phyloP scores from a whole-genome alignment of 2,329 filamentous ascomycete genomes.

The Beauveria scarabaeidicola region DNA sequence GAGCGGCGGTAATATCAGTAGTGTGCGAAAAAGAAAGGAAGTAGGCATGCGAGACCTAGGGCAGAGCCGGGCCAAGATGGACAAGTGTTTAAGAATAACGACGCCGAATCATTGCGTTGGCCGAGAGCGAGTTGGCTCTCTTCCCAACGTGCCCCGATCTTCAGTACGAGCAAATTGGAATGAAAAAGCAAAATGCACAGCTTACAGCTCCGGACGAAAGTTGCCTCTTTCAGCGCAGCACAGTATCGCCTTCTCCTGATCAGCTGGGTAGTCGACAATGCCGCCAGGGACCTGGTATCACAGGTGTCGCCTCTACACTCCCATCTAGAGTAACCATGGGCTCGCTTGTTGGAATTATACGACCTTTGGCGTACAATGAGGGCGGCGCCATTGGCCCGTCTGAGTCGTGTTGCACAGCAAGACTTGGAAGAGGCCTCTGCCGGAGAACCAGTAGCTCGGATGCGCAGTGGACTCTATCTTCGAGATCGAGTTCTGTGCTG shows the following conservation, averaged over 20 bases:
- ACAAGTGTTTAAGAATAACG: constrained; percentile 7
- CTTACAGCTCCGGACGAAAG: background rate
- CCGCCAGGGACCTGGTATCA: background rate
- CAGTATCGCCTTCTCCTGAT: background rate
- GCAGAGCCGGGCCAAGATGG: background rate
- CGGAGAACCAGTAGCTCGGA: background rate
- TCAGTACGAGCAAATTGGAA: background rate
- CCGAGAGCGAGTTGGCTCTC: too few relatives aligned
- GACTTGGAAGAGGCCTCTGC: background rate
- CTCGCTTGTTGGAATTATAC: constrained; percentile 7
- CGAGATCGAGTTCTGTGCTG: background rate
- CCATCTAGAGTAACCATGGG: background rate
- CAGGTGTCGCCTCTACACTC: background rate
- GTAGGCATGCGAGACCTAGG: background rate
- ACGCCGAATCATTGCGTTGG: constrained; percentile 2
- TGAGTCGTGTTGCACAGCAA: background rate
- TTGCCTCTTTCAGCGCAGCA: background rate
- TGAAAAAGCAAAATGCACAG: background rate
- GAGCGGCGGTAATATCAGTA: background rate
- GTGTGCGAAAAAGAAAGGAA: background rate
- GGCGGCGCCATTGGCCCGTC: background rate
- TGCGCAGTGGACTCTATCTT: background rate
- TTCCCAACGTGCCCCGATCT: background rate
- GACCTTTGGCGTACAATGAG: background rate
- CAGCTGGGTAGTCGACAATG: background rate